These are phyloP conservation scores for Schoenoplectus tabernaemontani DNA, from an alignment of 202 grass and related monocot genomes.

Conservation along the genomic window DNA sequence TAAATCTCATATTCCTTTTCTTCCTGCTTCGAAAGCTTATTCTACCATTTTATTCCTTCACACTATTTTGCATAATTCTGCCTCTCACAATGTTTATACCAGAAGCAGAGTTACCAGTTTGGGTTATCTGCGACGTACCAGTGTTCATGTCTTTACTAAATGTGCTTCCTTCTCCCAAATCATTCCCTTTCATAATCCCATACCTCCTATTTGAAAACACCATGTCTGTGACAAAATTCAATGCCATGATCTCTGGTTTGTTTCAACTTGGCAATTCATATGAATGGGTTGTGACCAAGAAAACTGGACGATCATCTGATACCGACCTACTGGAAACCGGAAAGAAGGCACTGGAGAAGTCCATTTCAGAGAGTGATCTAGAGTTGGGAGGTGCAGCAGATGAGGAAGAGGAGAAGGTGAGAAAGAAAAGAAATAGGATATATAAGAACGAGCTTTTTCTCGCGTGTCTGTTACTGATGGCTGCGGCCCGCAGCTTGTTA, in stretches of 20 bases:
- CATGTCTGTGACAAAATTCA: slow-evolving; percentile 90
- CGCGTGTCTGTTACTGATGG: slow-evolving; percentile 61
- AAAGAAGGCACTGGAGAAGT: slow-evolving; percentile 36
- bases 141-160: slow-evolving; percentile 69
- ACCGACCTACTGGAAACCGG: slow-evolving; percentile 42
- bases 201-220: slow-evolving; percentile 87
- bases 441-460: slow-evolving; percentile 63
- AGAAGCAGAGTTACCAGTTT: slow-evolving; percentile 65
- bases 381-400: slow-evolving; percentile 4
- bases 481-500: slow-evolving; percentile 62
- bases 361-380: slow-evolving; percentile 15
- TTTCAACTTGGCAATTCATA: slow-evolving; percentile 81
- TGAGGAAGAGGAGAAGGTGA: slow-evolving; percentile 18
- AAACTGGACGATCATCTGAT: slow-evolving; percentile 66
- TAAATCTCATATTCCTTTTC: slow-evolving; percentile 83
- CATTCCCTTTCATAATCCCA: slow-evolving; percentile 68
- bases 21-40: slow-evolving; percentile 78
- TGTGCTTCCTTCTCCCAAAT: slow-evolving; percentile 72
- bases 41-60: slow-evolving; percentile 81
- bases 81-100: slow-evolving; percentile 89
- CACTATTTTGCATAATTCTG: slow-evolving; percentile 75
- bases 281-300: slow-evolving; percentile 86
- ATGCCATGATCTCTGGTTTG: slow-evolving; percentile 71
- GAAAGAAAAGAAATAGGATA: slow-evolving; percentile 66
- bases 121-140: slow-evolving; percentile 79